Evolutionary conservation across 2,329 filamentous ascomycete genomes (phyloP), one percentile per base, ranked within the genome.

Genomic region (Huntiella bhutanensis): DNA sequence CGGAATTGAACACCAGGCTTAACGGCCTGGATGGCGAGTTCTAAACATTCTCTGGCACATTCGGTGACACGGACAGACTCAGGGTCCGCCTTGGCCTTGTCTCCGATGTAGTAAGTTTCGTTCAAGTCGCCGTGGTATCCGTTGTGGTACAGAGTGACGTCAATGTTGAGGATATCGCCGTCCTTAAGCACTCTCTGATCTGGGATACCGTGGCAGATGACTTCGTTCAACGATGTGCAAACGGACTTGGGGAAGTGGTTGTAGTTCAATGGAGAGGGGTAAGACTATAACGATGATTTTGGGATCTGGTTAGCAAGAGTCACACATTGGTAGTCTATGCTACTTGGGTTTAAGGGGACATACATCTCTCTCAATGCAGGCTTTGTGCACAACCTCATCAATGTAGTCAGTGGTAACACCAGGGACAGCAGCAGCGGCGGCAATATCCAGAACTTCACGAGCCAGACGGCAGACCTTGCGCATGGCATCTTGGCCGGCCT

Each of bases 171-270:
- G 53, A 98, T 96, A 57, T 98, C 91, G 51, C 91, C 91, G 54
- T 98, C 88, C 52, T 85, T 64, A 1, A 98, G 71, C 5, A 82
- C 70, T 47, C 91, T 77, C 60, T 93, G 77, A 58, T 98, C 91
- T 12, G 91, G 91, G 52, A 98, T 98, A 45, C 91, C 91, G 68
- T 98, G 91, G 67, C 91, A 98, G 61, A 98, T 96, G 53, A 94
- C 82, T 64, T 98, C 91, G 67, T 98, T 98, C 43, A 83, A 66
- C 2, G 88, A 96, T 3, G 88, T 96, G 64, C 91, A 98, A 52
- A 95, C 83, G 0, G 91, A 98, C 66, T 98, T 98, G 53, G 91
- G 91, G 64, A 96, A 98, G 62, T 87, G 71, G 67, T 83, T 82
- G 65, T 96, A 96, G 66, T 95, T 95, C 33, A 96, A 68, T 1